Base-by-base conservation (phyloP, 495 filamentous ascomycete species). In the Parathielavia appendiculata region DNA sequence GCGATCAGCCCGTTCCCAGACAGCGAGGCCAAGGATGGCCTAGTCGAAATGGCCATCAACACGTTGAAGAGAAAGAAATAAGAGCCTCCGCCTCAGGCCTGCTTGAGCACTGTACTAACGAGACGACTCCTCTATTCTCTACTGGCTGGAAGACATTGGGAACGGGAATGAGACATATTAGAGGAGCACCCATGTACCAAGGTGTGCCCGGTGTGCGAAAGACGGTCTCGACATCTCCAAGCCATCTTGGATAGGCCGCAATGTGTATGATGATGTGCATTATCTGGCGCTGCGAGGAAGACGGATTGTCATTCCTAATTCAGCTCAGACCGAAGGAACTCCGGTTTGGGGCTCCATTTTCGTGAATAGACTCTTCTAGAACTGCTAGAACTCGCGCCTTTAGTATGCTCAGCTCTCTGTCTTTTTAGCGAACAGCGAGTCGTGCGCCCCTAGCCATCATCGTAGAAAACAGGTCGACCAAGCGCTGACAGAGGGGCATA, bases 31-130 rank as follows among this genome's bases (percentile, higher is more conserved):
- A 96, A 95, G 75, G 78, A 86, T 22, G 92, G 91, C 9, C 76
- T 98, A 52, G 80, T 93, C 63, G 90, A 96, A 60, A 96, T 97
- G 87, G 92, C 91, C 61, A 81, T 86, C 66, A 96, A 96, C 76
- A 90, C 91, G 2, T 81, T 96, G 76, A 87, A 90, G 67, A 81
- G 93, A 65, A 81, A 90, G 67, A 96, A 96, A 69, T 98, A 81
- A 71, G 57, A 16, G 6, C 35, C 17, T 38, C 32, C 40, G 8
- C 30, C 32, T 35, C 14, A 20, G 19, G 32, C 13, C 22, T 1
- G n/a, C 6, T 35, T 48, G n/a, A 17, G 44, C 16, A 54, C 12
- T 60, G 45, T 56, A 50, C 20, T 30, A 45, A 45, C 38, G 50
- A 51, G 34, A 51, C 2, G 22, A 36, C 11, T n/a, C 8, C 26